Evolutionary conservation across 306 rosid genomes (phyloP).

Genomic region (Gleditsia sinensis): DNA sequence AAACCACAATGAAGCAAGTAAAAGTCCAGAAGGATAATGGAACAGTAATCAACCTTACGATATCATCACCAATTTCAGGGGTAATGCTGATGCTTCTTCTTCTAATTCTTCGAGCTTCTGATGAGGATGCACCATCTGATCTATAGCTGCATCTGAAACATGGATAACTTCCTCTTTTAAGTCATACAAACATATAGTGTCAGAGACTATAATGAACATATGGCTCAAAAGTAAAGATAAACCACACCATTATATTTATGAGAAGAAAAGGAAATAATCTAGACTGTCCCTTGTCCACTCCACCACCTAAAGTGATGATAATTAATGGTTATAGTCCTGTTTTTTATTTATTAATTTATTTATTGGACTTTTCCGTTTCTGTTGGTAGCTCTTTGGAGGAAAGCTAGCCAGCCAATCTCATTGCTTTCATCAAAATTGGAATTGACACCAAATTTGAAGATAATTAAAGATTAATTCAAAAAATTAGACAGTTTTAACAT

Average conservation of each 20-base stretch:
- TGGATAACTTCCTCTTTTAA: constrained; percentile 4
- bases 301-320: constrained; percentile 15
- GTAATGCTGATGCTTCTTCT: constrained; percentile 94
- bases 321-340: background rate
- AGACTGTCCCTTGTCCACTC: background rate
- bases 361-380: background rate
- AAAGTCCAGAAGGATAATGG: constrained; percentile 26
- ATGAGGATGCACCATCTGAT: constrained; percentile 85
- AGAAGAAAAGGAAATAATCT: constrained; percentile 20
- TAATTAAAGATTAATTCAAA: background rate
- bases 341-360: too few relatives aligned
- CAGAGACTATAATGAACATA: constrained; percentile 7
- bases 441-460: constrained; percentile 1
- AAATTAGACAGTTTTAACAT: background rate
- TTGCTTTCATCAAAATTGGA: constrained; percentile 22
- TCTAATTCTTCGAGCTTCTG: constrained; percentile 80
- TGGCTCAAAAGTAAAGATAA: constrained; percentile 6
- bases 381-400: constrained; percentile 8
- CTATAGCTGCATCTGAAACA: constrained; percentile 65
- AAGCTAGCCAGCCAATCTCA: constrained; percentile 2
- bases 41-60: constrained; percentile 75
- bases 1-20: constrained; percentile 15
- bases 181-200: background rate
- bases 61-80: constrained; percentile 98
- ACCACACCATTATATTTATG: background rate